Base-by-base conservation (phyloP, 2,329 filamentous ascomycete genomes). In the Colletotrichum lupini region DNA sequence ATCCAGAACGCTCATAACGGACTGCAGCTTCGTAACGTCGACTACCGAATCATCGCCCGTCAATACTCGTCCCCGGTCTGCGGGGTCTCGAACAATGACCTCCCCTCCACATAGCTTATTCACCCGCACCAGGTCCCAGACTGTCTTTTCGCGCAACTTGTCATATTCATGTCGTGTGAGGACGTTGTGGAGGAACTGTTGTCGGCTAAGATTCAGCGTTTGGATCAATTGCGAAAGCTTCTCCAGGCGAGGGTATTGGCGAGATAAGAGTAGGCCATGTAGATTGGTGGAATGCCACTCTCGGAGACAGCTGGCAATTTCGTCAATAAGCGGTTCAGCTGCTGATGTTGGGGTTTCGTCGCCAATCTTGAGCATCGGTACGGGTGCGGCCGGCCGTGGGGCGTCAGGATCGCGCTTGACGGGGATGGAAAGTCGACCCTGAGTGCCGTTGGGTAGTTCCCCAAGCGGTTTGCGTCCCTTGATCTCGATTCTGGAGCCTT, bases 271-370 rank as follows among this genome's bases (percentile, higher is more conserved):
- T 28, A 98, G 87, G 80, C 97, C 95, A 83, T 99, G 97, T 19
- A 99, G 88, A 80, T 98, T 97, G 22, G 95, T 98, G 24, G 97
- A 97, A 84, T 99, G 96, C 97, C 97, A 99, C 88, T 99, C 97
- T 77, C 97, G 91, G 75, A 99, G 85, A 81, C 97, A 99, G 4
- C 95, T 98, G 16, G 97, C 95, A 78, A 99, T 98, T 82, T 99
- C 97, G 83, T 99, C 97, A 28, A 99, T 95, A 74, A 99, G 84
- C 2, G 97, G 97, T 81, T 99, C 97, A 9, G 94, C 92, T 19
- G 90, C 87, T 6, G 95, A 98, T 0, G 95, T 97, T 1, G 95
- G 94, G 2, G 95, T 98, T 85, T 99, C 97, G 80, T 99, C 97
- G 72, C 97, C 97, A 81, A 99, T 96, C 82, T 98, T 98, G 66